Base-by-base conservation (phyloP, 192 early-diverging fungal species). In the Dissophora ornata region DNA sequence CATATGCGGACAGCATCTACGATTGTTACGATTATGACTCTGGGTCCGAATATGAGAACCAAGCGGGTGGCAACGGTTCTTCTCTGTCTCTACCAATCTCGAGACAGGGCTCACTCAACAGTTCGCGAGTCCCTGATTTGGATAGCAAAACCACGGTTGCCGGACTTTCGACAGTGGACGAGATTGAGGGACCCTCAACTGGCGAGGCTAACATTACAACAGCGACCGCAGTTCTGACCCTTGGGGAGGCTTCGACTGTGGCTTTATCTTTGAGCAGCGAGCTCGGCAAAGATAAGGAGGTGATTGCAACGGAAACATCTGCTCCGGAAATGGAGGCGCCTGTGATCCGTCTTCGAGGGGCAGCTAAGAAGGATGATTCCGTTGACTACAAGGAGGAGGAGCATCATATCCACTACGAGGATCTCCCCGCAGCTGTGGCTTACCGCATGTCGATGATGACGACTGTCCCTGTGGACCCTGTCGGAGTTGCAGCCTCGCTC, bases 381-480 rank as follows among this genome's bases (percentile, higher is more conserved):
- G 16, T 36, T 0, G 46, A 13, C 2, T 44, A 36, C 44, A 41
- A 65, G 32, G 62, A 60, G 16, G 68, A 75, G 33, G 73, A 77
- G 24, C 73, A 77, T 2, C 73, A 77, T 24, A 53, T 77, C n/a
- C 64, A 55, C 24, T 77, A 67, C 38, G 73, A 77, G 47, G 73
- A 77, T 9, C 51, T 77, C 0, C 73, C 73, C 6, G 49, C 38
- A 33, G 73, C 73, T 0, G 64, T 77, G 4, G 25, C 63, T 1
- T 77, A 77, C 30, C 63, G 65, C 1, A 77, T 77, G 73, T 77
- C 73, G 21, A 77, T 77, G 45, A 77, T 77, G 73, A 67, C 57
- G 5, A 77, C 73, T 6, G 64, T 77, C 10, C 58, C 73, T 3
- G 65, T 77, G 1, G 73, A 77, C 33, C 54, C 69, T 25, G 54